Base-by-base conservation (phyloP, 2,329 filamentous ascomycete species). In the Hysterium pulicare region DNA sequence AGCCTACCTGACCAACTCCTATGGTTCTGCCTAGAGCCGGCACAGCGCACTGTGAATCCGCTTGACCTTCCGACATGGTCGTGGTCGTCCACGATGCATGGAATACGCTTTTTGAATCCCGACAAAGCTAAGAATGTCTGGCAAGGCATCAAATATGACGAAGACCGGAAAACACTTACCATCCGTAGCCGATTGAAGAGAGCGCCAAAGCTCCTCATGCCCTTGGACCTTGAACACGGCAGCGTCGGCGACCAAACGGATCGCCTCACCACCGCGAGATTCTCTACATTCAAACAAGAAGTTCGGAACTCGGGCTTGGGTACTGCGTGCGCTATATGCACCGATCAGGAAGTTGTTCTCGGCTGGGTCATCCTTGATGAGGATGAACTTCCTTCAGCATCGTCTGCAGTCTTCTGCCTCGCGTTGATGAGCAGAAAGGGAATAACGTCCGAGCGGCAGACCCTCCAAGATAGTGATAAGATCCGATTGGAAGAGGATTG, bases 1-100 rank as follows among this genome's bases (percentile, higher is more conserved):
- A 45, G 44, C 13, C 47, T 52, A 31, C 48, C 54, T 10, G 54
- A 57, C 22, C 50, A 52, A 33, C 46, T 57, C 1, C 44, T 57
- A 5, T 57, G 54, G 54, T 53, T 48, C 32, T 47, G 44, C 17
- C 9, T 45, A 15, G 23, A 45, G 17, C 45, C 46, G 2, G 49
- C 45, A 5, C 40, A 55, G 22, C 39, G 50, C 9, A 13, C 23
- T 4, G 33, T 42, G 8, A 50, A 42, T 21, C 41, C 38, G 8
- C 40, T 54, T 3, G 22, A 23, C 5, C 23, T 55, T 16, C 52
- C 54, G 6, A 50, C 45, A 5, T 57, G 54, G 54, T 47, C 51
- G 5, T 57, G 54, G 54, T 50, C 52, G 21, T 54, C 50, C 17
- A 48, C 50, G 13, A 34, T 47, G 16, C 45, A 51, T 39, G 50